Percentiles rank a stretch among this genome's conserved stretches.
These are phyloP conservation scores for Umbilicus rupestris DNA, from an alignment of 164 flowering plant genomes.

Conservation along the genomic window DNA sequence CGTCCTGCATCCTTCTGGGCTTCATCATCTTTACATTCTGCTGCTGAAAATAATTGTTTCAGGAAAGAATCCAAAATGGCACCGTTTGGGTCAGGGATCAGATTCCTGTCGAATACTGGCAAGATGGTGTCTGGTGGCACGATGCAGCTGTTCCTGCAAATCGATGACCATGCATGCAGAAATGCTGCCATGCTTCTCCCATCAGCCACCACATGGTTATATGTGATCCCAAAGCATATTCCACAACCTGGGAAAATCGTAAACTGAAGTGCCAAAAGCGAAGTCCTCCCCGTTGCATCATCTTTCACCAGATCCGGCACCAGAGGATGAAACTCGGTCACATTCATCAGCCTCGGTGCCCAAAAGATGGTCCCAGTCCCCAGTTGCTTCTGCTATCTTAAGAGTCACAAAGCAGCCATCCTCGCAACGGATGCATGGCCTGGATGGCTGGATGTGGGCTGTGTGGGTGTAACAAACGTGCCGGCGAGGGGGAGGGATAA, in stretches of 20 bases:
- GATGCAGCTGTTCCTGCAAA: background rate
- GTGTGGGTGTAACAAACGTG: constrained; percentile 7
- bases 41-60: background rate
- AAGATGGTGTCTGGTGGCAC: background rate
- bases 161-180: constrained; percentile 33
- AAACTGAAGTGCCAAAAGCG: constrained; percentile 26
- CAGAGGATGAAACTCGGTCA: constrained; percentile 8
- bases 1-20: background rate
- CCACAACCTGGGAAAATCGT: constrained; percentile 33
- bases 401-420: constrained; percentile 15
- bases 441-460: background rate
- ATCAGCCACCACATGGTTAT: constrained; percentile 26
- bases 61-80: background rate
- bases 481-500: constrained; percentile 26
- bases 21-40: background rate
- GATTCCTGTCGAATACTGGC: background rate
- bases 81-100: constrained; percentile 3
- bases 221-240: constrained; percentile 20
- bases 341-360: constrained; percentile 3
- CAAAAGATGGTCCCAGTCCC: constrained; percentile 16
- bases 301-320: constrained; percentile 13
- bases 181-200: constrained; percentile 19
- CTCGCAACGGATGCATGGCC: constrained; percentile 16
- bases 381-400: constrained; percentile 15
- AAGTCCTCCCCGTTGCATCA: background rate